Evolutionary conservation across 495 filamentous ascomycete genomes (phyloP), one percentile per base, ranked within the genome.

Genomic region (Parathielavia hyrcaniae): DNA sequence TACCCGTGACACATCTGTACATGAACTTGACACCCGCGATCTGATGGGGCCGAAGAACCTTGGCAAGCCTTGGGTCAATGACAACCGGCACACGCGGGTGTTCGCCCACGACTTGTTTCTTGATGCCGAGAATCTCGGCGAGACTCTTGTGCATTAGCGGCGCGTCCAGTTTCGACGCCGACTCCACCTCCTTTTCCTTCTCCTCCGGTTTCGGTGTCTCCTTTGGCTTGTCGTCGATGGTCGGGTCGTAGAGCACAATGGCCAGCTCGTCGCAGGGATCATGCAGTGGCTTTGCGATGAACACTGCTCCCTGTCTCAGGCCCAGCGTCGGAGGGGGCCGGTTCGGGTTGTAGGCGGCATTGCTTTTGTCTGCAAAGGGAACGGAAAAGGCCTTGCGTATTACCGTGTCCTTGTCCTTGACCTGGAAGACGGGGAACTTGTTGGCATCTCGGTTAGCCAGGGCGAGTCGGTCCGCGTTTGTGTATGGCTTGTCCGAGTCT

Each of bases 21-120:
- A 99, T 83, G 67, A 99, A 99, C 78, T 96, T 96, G 44, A 99
- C 93, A 69, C 93, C 93, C 69, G 97, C 93, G 40, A 99, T 87
- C 72, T 99, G 93, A 86, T 99, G 93, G 9, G 93, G 93, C 32
- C 93, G 84, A 26, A 99, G 74, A 23, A 97, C 88, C 69, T 97
- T 97, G 49, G 90, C 83, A 30, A 99, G 73, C 66, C 79, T 83
- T 13, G 93, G 93, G 72, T 99, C 93, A 64, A 99, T 97, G 35
- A 99, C 93, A 14, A 99, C 93, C 1, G 93, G 93, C 4, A 99
- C 92, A 63, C 88, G 87, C 0, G 93, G 92, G 39, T 85, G 80
- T 35, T 91, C 86, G 12, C 81, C 81, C 48, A 86, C 84, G 22
- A 92, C 84, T 64, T 90, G 80, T 65, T 98, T 97, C 75, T 89